A percentile compares a stretch with the other conserved stretches of the same genome.
phyloP scores from a whole-genome alignment of 495 filamentous ascomycete species.

The Penicillium lagena region DNA sequence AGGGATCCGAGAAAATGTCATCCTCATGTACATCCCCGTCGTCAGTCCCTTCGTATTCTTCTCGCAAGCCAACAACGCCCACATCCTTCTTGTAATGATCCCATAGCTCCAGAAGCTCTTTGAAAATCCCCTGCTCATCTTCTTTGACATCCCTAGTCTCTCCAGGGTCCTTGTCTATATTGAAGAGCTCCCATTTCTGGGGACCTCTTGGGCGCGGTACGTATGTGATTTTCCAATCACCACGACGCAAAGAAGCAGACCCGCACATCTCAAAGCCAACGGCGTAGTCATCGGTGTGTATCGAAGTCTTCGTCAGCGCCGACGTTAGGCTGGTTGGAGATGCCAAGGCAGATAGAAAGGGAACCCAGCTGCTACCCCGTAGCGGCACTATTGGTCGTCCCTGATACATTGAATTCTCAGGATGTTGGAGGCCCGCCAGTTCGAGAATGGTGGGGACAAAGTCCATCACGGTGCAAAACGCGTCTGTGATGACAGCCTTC shows the following conservation, averaged over 20 bases:
- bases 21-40: no score
- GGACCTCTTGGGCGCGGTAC: slow-evolving; percentile 44
- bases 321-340: slow-evolving; percentile 40
- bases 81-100: no score
- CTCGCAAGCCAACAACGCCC: no score
- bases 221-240: slow-evolving; percentile 44
- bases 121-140: slow-evolving; percentile 49
- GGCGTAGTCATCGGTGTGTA: no score
- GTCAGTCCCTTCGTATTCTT: no score
- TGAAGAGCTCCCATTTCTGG: slow-evolving; percentile 43
- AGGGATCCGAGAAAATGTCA: neutral
- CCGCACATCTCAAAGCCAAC: slow-evolving; percentile 44
- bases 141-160: slow-evolving; percentile 55
- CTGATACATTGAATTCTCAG: slow-evolving; percentile 48
- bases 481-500: slow-evolving; percentile 38
- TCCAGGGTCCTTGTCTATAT: slow-evolving; percentile 33
- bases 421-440: slow-evolving; percentile 54
- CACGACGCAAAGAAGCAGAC: slow-evolving; percentile 36
- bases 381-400: slow-evolving; percentile 52
- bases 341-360: slow-evolving; percentile 30
- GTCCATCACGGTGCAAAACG: slow-evolving; percentile 61
- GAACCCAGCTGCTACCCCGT: slow-evolving; percentile 47
- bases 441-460: slow-evolving; percentile 53
- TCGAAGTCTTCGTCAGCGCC: no score
- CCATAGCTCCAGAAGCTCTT: no score